A percentile compares a stretch with the other conserved stretches of the same genome.
Conservation (phyloP, 83 land plant genomes). For the Thuja plicata region DNA sequence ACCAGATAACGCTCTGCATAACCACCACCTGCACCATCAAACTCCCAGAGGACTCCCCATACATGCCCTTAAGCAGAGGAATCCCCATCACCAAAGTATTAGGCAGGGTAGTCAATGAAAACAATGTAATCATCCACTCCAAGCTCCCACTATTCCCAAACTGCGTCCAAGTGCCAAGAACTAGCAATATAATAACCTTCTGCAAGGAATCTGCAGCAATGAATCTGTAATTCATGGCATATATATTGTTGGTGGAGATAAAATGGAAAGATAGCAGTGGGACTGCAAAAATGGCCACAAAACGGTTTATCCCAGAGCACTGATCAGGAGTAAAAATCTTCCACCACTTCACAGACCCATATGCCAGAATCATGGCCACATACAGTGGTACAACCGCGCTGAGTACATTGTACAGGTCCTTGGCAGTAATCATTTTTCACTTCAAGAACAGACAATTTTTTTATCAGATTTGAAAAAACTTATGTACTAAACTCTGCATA, state of each 20-base stretch:
- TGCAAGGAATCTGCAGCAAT: constrained; percentile 64
- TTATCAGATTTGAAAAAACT: constrained; percentile 15
- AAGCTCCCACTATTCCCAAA: constrained; percentile 46
- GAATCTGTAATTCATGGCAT: constrained; percentile 53
- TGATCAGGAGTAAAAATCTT: constrained; percentile 69
- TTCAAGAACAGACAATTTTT: too few species aligned
- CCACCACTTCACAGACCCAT: constrained; percentile 95
- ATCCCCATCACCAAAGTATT: constrained; percentile 93
- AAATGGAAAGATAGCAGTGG: constrained; percentile 83
- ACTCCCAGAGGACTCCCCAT: constrained; percentile 47
- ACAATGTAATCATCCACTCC: constrained; percentile 88
- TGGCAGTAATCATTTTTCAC: constrained; percentile 40
- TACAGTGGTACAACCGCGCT: constrained; percentile 83
- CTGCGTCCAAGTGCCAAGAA: constrained; percentile 48
- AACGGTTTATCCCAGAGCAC: constrained; percentile 64
- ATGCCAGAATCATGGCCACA: constrained; percentile 87
- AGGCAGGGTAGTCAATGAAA: constrained; percentile 76
- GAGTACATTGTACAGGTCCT: constrained; percentile 75
- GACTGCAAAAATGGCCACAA: constrained; percentile 63
- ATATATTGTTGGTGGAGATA: constrained; percentile 61
- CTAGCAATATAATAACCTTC: constrained; percentile 49
- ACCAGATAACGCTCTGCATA: constrained; percentile 84
- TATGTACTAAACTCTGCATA: neutral
- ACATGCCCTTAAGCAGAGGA: constrained; percentile 82
- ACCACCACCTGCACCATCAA: constrained; percentile 82